Evolutionary conservation across 176 grass and related monocot genomes (phyloP).

Genomic region (Aegilops tauschii): DNA sequence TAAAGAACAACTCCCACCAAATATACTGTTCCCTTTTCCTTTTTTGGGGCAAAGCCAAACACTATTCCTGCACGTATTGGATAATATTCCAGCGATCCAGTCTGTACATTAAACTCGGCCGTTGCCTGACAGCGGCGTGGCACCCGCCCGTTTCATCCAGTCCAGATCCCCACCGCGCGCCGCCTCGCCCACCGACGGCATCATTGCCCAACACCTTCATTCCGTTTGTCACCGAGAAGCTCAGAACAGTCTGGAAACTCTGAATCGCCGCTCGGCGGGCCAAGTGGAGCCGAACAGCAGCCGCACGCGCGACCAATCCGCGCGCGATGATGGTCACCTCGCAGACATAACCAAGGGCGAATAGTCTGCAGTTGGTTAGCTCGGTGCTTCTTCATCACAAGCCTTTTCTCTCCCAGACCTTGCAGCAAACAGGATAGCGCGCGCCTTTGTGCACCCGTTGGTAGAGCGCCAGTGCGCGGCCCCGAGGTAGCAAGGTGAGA

Average conservation of each 20-base stretch:
- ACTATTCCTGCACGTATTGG: neutral
- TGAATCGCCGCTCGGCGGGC: neutral
- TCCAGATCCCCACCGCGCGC: neutral
- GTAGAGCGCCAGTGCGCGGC: neutral
- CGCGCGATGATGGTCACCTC: neutral
- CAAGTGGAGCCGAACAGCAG: neutral
- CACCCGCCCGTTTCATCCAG: neutral
- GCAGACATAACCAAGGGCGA: neutral
- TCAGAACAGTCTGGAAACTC: neutral
- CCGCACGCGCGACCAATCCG: neutral
- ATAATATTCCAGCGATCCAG: neutral
- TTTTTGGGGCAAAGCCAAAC: neutral
- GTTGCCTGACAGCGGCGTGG: slow-evolving; percentile 5
- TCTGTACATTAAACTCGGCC: slow-evolving; percentile 7
- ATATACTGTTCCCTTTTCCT: neutral
- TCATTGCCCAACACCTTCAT: neutral
- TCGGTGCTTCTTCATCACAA: neutral
- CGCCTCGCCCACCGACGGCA: neutral
- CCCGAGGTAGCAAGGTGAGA: neutral
- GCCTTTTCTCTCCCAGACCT: neutral
- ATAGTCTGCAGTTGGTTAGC: neutral
- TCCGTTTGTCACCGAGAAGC: neutral
- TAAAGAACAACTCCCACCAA: too few relatives aligned
- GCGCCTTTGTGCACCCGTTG: too few relatives aligned
- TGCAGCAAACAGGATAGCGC: neutral